Conservation (phyloP, 192 early-diverging fungal genomes). For the Coemansia sp. region DNA sequence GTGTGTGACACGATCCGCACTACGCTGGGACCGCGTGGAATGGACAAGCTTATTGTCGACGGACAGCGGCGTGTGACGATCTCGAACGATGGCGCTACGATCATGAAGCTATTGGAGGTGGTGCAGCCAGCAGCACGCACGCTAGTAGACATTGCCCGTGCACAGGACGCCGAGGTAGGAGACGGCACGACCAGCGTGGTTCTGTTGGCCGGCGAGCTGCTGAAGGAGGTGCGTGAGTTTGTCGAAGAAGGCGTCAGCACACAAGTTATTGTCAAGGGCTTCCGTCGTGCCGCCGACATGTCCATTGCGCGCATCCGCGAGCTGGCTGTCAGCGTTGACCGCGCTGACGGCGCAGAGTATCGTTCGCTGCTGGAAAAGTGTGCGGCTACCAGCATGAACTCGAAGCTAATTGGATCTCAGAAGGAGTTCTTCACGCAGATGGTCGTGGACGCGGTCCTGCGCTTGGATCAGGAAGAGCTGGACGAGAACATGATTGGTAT, state of each 20-base stretch:
- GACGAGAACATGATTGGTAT: conserved; percentile 98
- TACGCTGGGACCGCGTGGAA: conserved; percentile 95
- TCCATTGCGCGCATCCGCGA: conserved; percentile 93
- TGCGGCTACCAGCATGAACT: conserved; percentile 97
- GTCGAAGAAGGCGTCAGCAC: conserved; percentile 96
- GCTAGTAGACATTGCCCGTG: conserved; percentile 95
- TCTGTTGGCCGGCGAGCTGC: conserved; percentile 92
- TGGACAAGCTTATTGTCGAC: conserved; percentile 99
- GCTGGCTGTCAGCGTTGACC: conserved; percentile 83
- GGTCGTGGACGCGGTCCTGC: conserved; percentile 95
- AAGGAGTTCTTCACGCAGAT: conserved; percentile 98
- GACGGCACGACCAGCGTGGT: conserved; percentile 99
- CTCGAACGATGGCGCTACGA: conserved; percentile 99
- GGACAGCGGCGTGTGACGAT: conserved; percentile 90
- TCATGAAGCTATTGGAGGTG: conserved; percentile 96
- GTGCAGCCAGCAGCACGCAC: conserved; percentile 98
- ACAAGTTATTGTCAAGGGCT: conserved; percentile 93
- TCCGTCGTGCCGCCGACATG: conserved; percentile 87
- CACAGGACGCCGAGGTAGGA: conserved; percentile 99
- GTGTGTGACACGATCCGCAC: conserved; percentile 95
- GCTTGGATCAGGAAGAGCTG: conserved; percentile 92
- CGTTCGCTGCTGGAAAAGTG: conserved; percentile 90
- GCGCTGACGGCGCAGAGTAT: conserved; percentile 79
- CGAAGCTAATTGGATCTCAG: conserved; percentile 95
- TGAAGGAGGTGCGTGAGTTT: conserved; percentile 91